These are phyloP conservation scores for Cladophialophora psammophila DNA, from an alignment of 2,329 filamentous ascomycete genomes.

Conservation along the genomic window DNA sequence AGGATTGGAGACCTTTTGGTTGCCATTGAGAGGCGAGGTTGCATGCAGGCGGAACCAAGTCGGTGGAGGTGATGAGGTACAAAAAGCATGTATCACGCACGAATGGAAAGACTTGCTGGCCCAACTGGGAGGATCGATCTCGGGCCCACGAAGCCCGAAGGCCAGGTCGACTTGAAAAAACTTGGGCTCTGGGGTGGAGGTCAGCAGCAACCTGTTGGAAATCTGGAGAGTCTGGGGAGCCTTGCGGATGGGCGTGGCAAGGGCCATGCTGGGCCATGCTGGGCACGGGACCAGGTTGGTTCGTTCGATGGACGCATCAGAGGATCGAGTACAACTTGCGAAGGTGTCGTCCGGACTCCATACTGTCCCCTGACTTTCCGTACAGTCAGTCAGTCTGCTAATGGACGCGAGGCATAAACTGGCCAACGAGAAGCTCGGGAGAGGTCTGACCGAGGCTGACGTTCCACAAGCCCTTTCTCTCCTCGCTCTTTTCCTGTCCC, in stretches of 20 bases:
- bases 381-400: no score
- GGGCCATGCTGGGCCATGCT: neutral
- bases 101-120: constrained; percentile 18
- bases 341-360: neutral
- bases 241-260: constrained; percentile 22
- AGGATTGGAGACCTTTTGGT: constrained; percentile 4
- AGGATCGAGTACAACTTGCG: neutral
- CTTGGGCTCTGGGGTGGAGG: neutral
- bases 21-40: constrained; percentile 18
- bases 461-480: neutral
- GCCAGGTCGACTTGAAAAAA: neutral
- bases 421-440: constrained; percentile 16
- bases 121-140: constrained; percentile 12
- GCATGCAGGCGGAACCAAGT: constrained; percentile 27
- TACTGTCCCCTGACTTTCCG: neutral
- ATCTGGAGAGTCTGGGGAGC: constrained; percentile 20
- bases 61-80: constrained; percentile 18
- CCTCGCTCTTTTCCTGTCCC: neutral
- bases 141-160: constrained; percentile 27
- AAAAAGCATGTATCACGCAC: constrained; percentile 23
- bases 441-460: constrained; percentile 26
- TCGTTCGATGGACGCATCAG: neutral
- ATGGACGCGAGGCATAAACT: constrained; percentile 9
- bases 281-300: neutral
- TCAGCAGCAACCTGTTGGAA: constrained; percentile 5